These are phyloP conservation scores for Diutina pseudorugosa DNA, from an alignment of 1,139 yeast species.

Conservation along the genomic window DNA sequence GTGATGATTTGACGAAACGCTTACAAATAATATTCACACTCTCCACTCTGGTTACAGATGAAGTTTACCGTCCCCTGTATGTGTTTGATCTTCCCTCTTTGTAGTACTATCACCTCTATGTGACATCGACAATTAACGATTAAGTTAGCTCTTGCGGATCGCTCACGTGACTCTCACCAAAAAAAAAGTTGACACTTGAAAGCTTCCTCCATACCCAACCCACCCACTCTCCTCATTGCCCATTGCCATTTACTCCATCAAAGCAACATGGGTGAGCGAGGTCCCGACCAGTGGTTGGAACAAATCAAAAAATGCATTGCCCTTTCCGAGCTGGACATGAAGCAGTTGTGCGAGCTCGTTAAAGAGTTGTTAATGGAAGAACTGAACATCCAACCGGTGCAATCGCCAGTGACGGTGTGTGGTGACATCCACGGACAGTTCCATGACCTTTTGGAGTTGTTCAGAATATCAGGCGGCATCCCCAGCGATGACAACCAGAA, in stretches of 20 bases:
- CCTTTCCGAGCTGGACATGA: slow-evolving; percentile 88
- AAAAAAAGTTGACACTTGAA: not conserved
- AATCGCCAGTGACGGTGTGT: slow-evolving; percentile 95
- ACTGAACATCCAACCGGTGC: slow-evolving; percentile 85
- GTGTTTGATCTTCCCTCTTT: no score
- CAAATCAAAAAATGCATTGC: slow-evolving; percentile 85
- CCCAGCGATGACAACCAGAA: slow-evolving; percentile 39
- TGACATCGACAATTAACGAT: not conserved
- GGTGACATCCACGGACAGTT: slow-evolving; percentile 90
- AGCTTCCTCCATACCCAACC: not conserved
- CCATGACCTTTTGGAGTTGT: slow-evolving; percentile 84
- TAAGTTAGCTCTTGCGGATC: not conserved
- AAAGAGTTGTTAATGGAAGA: slow-evolving; percentile 20
- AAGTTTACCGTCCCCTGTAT: not conserved
- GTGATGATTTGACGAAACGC: no score
- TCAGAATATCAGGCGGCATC: slow-evolving; percentile 87
- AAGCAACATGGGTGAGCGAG: slow-evolving; percentile 3
- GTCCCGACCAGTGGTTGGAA: slow-evolving; percentile 91
- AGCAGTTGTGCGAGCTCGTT: slow-evolving; percentile 84
- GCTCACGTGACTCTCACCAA: not conserved
- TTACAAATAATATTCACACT: no score
- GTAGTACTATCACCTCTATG: not conserved
- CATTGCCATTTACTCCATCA: not conserved
- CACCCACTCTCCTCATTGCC: not conserved
- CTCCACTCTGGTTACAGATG: not conserved